A percentile compares a stretch with the other conserved stretches of the same genome.
Conservation (phyloP, 768 basidiomycete species). For the Tephrocybe sp. region DNA sequence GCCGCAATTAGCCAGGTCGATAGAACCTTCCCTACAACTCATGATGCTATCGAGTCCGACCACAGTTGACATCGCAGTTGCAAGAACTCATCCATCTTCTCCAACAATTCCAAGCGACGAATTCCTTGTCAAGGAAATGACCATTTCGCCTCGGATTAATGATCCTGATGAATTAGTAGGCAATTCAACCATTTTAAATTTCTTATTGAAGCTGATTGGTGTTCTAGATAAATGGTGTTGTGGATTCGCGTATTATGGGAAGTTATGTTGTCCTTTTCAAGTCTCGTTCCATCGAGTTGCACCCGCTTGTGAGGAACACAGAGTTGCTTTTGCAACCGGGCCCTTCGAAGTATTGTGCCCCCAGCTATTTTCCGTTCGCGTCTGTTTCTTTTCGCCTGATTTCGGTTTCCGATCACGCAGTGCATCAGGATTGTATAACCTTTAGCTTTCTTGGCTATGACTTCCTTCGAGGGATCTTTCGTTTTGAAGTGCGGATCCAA, state of each 20-base stretch:
- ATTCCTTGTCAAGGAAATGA: slow-evolving; percentile 6
- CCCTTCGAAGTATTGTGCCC: background rate
- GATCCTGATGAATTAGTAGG: slow-evolving; percentile 36
- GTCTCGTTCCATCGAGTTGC: slow-evolving; percentile 49
- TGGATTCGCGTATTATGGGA: slow-evolving; percentile 45
- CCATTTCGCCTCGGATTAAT: slow-evolving; percentile 15
- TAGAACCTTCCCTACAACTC: slow-evolving; percentile 32
- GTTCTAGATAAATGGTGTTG: slow-evolving; percentile 40
- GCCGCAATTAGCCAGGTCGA: slow-evolving; percentile 30
- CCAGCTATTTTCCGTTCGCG: slow-evolving; percentile 22
- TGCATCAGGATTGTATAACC: slow-evolving; percentile 9
- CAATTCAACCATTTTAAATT: slow-evolving; percentile 1
- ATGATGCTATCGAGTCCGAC: slow-evolving; percentile 29
- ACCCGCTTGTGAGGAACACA: slow-evolving; percentile 22
- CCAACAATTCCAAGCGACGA: slow-evolving; percentile 4
- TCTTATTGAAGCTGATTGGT: background rate
- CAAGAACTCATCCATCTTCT: slow-evolving; percentile 10
- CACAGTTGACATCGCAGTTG: slow-evolving; percentile 32
- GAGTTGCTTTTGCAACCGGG: too few species aligned
- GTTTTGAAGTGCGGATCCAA: slow-evolving; percentile 36
- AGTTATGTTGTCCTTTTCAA: slow-evolving; percentile 53
- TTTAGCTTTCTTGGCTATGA: slow-evolving; percentile 47
- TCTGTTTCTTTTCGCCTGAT: slow-evolving; percentile 42
- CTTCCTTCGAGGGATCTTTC: slow-evolving; percentile 50
- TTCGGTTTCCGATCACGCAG: slow-evolving; percentile 35